Evolutionary conservation across 192 early-diverging fungal genomes (phyloP), one percentile per base, ranked within the genome.

Genomic region (Chytriomyces sp.): DNA sequence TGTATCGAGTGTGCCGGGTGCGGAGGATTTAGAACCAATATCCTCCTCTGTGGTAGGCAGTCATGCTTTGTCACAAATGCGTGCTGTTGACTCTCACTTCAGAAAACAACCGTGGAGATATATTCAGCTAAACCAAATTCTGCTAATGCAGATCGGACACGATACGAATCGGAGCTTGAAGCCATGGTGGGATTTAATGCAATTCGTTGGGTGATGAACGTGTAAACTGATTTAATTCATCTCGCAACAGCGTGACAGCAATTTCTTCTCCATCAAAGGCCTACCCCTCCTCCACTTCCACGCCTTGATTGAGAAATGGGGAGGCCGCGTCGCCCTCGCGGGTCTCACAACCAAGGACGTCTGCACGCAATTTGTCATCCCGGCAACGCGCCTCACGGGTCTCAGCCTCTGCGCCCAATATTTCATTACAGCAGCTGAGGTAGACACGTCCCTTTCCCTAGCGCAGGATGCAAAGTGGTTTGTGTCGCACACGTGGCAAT

Each of bases 401-500:
- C 61, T 63, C 8, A 39, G 32, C 33, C n/a, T 39, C 32, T 38
- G 28, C 61, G 38, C 25, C 33, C 32, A 31, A 22, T 34, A 33
- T 17, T 25, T 39, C 28, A 8, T 58, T 10, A 14, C 10, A 30
- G 26, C 10, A 58, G 26, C 10, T 7, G n/a, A n/a, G n/a, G n/a
- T n/a, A n/a, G n/a, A n/a, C n/a, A 49, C 44, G 22, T 49, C 44
- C 44, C 14, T n/a, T 14, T 49, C 44, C 14, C 44, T 49, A n/a
- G 6, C 28, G 12, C 37, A 64, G 56, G 41, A 66, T 6, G 62
- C 76, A 32, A 64, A 25, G 6, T 78, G 75, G 65, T 79, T 79
- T 38, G 52, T 79, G 8, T 57, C 44, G 14, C 77, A 79, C 44
- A 68, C 63, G 10, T 79, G 77, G 77, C 30, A 55, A 30, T 78